Evolutionary conservation across 1,139 yeast species (phyloP), one percentile per base, ranked within the genome.

Genomic region (Magnusiomyces fungicola): DNA sequence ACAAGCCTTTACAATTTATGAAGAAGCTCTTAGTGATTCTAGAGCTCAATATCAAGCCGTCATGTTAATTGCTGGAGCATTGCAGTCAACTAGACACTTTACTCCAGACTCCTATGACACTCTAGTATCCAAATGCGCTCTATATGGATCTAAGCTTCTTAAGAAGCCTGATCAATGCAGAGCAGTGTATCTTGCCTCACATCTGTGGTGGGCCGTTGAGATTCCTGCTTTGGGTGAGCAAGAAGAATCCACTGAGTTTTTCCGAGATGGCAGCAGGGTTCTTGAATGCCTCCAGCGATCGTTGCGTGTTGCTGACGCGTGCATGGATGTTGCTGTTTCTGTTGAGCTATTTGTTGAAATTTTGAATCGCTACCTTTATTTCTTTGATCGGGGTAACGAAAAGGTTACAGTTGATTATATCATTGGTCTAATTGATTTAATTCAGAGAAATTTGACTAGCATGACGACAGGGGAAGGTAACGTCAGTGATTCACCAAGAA

Each of bases 131-230:
- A 84, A 90, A 62, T 76, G 92, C 50, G 88, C 97, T 1, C 69
- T 90, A 45, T 87, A 89, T 62, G 96, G 96, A 1, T 86, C 96
- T 9, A 87, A 87, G 63, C 73, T 92, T 50, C 74, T 92, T 62
- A 88, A 87, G 64, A 92, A 90, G 64, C 92, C 92, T 32, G 97
- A 90, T 61, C 98, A 90, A 66, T 90, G 97, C 63, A 79, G 97
- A 22, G 82, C 96, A 0, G 95, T 92, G 5, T 87, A 85, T 61
- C 69, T 80, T 49, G 90, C 96, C 48, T 83, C 96, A 2, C 97
- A 92, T 66, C 70, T 92, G 48, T 92, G 97, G 96, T 89, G 96
- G 95, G 85, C 94, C 65, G 61, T 83, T 21, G 90, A 84, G 56
- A 69, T 73, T 39, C 69, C 77, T 19, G 69, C 71, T 2, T 60